Evolutionary conservation across 164 flowering plant genomes (phyloP).

Genomic region (Liquidambar formosana): DNA sequence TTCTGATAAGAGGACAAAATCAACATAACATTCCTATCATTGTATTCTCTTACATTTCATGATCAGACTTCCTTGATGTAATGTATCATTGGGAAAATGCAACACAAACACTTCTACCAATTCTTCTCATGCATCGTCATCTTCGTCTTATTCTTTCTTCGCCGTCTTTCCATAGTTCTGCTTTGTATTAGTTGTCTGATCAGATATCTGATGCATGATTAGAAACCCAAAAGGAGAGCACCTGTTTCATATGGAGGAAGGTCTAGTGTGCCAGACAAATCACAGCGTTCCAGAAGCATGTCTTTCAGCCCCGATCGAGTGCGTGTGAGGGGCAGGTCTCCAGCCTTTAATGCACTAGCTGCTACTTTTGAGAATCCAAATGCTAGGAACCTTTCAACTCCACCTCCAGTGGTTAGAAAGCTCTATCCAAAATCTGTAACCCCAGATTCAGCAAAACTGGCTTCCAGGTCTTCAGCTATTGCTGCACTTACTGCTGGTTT

Average conservation of each 20-base stretch:
- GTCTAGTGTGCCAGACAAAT: constrained; percentile 86
- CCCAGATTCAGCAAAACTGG: constrained; percentile 59
- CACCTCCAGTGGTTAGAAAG: constrained; percentile 90
- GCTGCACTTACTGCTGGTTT: constrained; percentile 66
- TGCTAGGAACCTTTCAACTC: constrained; percentile 92
- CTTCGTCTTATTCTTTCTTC: not conserved
- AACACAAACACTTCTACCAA: not conserved
- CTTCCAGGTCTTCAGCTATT: constrained; percentile 73
- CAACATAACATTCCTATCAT: not conserved
- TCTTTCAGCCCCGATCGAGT: constrained; percentile 97
- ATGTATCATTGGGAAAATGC: not conserved
- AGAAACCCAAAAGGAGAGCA: constrained; percentile 95
- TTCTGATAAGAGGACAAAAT: too few species aligned
- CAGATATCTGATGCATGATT: constrained; percentile 22
- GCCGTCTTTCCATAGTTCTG: not conserved
- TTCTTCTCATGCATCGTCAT: not conserved
- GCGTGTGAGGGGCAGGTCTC: constrained; percentile 97
- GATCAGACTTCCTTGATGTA: not conserved
- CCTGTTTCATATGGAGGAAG: constrained; percentile 83
- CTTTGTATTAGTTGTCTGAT: constrained; percentile 6
- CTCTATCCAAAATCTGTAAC: constrained; percentile 81
- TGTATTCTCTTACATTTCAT: not conserved
- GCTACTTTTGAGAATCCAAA: constrained; percentile 82
- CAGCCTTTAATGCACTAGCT: constrained; percentile 95
- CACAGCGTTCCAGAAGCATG: constrained; percentile 96